A percentile compares a stretch with the other conserved stretches of the same genome.
Evolutionary conservation across 306 rosid species (phyloP).

Genomic region (Vigna nakashimae): DNA sequence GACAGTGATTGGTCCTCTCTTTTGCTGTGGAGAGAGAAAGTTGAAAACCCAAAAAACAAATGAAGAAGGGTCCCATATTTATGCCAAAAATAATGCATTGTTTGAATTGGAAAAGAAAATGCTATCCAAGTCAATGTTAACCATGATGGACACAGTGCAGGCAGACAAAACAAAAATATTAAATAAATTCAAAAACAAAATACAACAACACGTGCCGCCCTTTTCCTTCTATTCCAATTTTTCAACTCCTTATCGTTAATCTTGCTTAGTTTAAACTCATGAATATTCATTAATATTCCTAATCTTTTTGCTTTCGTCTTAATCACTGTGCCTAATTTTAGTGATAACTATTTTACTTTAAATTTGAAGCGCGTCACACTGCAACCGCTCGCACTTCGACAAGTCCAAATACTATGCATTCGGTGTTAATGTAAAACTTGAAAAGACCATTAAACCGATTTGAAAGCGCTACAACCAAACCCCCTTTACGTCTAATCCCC

Average conservation of each 20-base stretch:
- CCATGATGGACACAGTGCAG: slow-evolving; percentile 51
- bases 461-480: slow-evolving; percentile 1
- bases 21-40: slow-evolving; percentile 10
- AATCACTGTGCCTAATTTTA: slow-evolving; percentile 5
- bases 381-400: slow-evolving; percentile 3
- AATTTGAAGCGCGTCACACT: background rate
- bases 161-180: background rate
- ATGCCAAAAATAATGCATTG: slow-evolving; percentile 47
- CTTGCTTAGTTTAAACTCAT: slow-evolving; percentile 28
- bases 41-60: slow-evolving; percentile 4
- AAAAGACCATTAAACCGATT: slow-evolving; percentile 41
- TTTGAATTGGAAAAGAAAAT: slow-evolving; percentile 52
- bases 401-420: slow-evolving; percentile 34
- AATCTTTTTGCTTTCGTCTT: slow-evolving; percentile 15
- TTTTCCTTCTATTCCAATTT: slow-evolving; percentile 44
- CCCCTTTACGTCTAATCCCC: background rate
- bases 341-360: background rate
- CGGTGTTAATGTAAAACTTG: slow-evolving; percentile 16
- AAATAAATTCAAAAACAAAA: background rate
- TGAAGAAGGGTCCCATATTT: slow-evolving; percentile 42
- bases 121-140: slow-evolving; percentile 63
- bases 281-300: slow-evolving; percentile 8
- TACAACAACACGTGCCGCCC: slow-evolving; percentile 54
- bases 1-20: slow-evolving; percentile 44
- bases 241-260: background rate